A percentile compares a stretch with the other conserved stretches of the same genome.
phyloP scores from a whole-genome alignment of 1,139 yeast species.

The Sugiyamaella novakii region DNA sequence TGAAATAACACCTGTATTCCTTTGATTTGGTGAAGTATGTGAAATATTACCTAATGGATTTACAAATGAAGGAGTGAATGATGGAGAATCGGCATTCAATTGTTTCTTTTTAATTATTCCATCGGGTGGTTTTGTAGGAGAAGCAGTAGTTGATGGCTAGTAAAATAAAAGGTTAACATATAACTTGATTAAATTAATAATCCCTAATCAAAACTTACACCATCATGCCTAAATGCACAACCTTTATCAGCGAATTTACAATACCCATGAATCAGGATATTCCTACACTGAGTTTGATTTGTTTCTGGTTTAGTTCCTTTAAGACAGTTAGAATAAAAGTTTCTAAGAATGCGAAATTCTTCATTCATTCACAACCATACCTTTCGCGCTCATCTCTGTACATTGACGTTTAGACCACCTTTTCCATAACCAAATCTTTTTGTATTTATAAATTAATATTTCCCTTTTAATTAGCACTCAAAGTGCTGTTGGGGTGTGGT shows the following conservation, averaged over 20 bases:
- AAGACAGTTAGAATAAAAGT: too few relatives aligned
- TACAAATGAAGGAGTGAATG: constrained; percentile 56
- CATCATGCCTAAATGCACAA: constrained; percentile 75
- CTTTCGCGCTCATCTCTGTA: constrained; percentile 11
- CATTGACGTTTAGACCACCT: constrained; percentile 1
- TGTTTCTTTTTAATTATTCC: constrained; percentile 42
- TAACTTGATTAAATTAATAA: too few relatives aligned
- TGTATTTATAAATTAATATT: too few relatives aligned
- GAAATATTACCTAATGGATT: constrained; percentile 27
- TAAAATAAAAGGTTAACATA: too few relatives aligned
- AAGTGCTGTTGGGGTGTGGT: too few relatives aligned
- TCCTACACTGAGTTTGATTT: constrained; percentile 77
- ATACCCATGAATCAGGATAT: constrained; percentile 81
- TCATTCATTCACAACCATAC: too few relatives aligned
- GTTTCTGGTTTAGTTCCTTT: constrained; percentile 44
- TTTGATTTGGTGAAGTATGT: constrained; percentile 19
- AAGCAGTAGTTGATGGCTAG: constrained; percentile 2
- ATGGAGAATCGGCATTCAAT: constrained; percentile 65
- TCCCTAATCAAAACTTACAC: constrained; percentile 15
- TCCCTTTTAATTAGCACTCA: too few relatives aligned
- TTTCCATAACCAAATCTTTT: constrained; percentile 2
- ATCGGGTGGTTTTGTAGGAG: constrained; percentile 8
- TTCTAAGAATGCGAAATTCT: too few relatives aligned
- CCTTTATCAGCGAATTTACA: constrained; percentile 91
- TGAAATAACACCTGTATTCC: constrained; percentile 21